Evolutionary conservation across 2,329 filamentous ascomycete species (phyloP).

Genomic region (Bipolaris oryzae): DNA sequence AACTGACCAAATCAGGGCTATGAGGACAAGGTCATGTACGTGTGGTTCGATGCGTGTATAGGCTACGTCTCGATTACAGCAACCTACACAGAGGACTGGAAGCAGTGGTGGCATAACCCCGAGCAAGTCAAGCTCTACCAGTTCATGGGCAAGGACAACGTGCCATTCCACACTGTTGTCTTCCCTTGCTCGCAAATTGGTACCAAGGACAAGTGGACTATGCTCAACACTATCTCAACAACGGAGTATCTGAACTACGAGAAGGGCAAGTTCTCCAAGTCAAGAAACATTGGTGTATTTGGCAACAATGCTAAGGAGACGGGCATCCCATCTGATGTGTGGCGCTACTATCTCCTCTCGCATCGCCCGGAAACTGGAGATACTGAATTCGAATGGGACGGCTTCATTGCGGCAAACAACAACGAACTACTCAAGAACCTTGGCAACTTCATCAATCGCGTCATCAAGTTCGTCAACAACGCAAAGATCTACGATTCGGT

Average conservation of each 20-base stretch:
- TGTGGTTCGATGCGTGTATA: conserved; percentile 92
- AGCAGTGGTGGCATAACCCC: conserved; percentile 92
- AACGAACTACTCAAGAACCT: conserved; percentile 81
- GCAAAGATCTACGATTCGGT: conserved; percentile 72
- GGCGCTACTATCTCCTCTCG: conserved; percentile 88
- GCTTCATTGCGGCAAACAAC: conserved; percentile 85
- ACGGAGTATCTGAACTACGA: conserved; percentile 69
- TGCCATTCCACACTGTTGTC: conserved; percentile 86
- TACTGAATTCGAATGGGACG: conserved; percentile 87
- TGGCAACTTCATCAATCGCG: conserved; percentile 63
- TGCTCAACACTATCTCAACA: conserved; percentile 84
- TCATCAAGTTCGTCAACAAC: conserved; percentile 74
- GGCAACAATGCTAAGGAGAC: conserved; percentile 88
- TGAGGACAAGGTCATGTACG: conserved; percentile 84
- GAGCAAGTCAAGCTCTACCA: conserved; percentile 89
- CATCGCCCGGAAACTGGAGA: conserved; percentile 85
- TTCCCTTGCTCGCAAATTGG: conserved; percentile 89
- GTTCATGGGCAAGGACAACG: conserved; percentile 91
- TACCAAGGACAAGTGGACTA: conserved; percentile 84
- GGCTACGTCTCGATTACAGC: conserved; percentile 96
- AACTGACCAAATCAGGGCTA: conserved; percentile 54
- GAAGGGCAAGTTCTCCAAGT: conserved; percentile 83
- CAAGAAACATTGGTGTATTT: conserved; percentile 86
- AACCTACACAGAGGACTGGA: conserved; percentile 86
- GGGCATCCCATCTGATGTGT: conserved; percentile 83